These are phyloP conservation scores for Piper betle DNA, from an alignment of 164 flowering plant genomes.

Conservation along the genomic window DNA sequence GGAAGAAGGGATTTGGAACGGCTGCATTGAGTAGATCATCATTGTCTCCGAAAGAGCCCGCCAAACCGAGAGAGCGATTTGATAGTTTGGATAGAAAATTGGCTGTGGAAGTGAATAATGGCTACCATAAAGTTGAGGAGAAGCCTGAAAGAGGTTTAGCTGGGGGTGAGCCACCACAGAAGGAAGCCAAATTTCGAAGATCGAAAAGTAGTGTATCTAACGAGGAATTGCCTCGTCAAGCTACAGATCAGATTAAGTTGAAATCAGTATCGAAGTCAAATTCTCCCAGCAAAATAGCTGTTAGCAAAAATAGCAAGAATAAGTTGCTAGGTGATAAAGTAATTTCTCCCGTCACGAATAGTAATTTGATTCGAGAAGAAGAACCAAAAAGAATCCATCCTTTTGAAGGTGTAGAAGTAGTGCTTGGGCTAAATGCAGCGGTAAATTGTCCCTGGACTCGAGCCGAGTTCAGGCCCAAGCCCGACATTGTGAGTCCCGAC, in stretches of 20 bases:
- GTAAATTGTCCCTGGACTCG: conserved; percentile 35
- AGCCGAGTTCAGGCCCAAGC: conserved; percentile 13
- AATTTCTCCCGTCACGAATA: background rate
- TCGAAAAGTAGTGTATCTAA: background rate
- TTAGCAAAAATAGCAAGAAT: background rate
- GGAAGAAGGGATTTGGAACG: too few relatives aligned
- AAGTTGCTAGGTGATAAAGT: conserved; percentile 3
- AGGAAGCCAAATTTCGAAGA: background rate
- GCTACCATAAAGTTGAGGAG: background rate
- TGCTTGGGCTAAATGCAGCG: conserved; percentile 40
- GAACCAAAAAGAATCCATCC: conserved; percentile 3
- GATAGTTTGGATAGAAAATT: background rate
- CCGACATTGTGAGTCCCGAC: background rate
- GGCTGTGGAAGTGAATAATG: background rate
- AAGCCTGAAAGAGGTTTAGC: background rate
- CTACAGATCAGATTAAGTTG: background rate
- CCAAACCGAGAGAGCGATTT: background rate
- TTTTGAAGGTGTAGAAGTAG: conserved; percentile 16
- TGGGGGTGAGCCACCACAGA: background rate
- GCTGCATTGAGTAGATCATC: background rate
- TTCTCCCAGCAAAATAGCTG: background rate
- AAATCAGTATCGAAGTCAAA: background rate
- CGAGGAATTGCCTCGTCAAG: background rate
- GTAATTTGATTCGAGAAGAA: conserved; percentile 4
- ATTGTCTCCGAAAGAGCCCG: background rate